Evolutionary conservation across 2,329 filamentous ascomycete genomes (phyloP).

Genomic region (Trichophyton benhamiae): DNA sequence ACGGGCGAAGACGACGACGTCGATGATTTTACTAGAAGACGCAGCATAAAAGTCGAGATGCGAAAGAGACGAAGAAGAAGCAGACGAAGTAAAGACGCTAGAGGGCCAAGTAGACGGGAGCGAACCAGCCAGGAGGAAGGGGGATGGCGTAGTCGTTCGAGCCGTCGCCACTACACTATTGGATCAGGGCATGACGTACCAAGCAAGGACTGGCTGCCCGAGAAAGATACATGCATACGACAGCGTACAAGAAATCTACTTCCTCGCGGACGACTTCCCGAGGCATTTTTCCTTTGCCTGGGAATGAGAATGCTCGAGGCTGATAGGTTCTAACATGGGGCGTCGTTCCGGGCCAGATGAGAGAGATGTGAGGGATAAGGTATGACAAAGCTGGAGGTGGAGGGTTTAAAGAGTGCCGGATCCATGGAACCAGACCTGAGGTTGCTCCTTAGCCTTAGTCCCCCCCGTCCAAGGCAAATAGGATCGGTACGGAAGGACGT

Average conservation of each 20-base stretch:
- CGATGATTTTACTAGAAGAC: background rate
- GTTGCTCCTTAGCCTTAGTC: background rate
- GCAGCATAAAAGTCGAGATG: background rate
- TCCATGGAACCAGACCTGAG: background rate
- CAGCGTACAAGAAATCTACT: background rate
- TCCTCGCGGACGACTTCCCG: background rate
- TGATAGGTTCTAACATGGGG: background rate
- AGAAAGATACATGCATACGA: background rate
- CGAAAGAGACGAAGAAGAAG: background rate
- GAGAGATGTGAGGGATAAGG: background rate
- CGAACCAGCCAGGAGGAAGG: background rate
- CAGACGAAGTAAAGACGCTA: background rate
- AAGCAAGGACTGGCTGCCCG: background rate
- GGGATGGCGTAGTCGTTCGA: slow-evolving; percentile 15
- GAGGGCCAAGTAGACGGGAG: background rate
- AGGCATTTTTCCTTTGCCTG: too few species aligned
- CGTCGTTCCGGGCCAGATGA: background rate
- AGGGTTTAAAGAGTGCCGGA: background rate
- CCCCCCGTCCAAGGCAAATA: background rate
- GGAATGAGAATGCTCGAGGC: background rate
- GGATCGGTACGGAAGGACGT: background rate
- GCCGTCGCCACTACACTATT: slow-evolving; percentile 15
- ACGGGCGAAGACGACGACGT: background rate
- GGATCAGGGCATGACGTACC: slow-evolving; percentile 8
- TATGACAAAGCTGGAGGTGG: background rate